Base-by-base conservation (phyloP, 2,329 filamentous ascomycete species). In the Botryotinia narcissicola region DNA sequence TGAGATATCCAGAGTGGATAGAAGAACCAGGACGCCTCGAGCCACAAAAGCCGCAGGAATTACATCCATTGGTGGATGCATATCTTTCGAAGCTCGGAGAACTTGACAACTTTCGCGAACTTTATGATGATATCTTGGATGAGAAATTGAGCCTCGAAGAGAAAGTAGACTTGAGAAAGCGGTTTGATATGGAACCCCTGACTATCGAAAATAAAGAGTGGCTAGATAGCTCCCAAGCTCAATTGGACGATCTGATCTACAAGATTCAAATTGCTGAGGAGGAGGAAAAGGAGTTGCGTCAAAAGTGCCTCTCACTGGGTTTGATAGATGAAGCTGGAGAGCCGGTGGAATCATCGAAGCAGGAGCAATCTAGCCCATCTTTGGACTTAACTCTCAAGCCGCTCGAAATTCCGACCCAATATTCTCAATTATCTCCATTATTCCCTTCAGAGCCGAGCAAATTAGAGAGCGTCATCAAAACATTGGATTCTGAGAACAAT, bases 261-360 rank as follows among this genome's bases (percentile, higher is more conserved):
- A 35, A 78, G 37, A 73, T 78, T 29, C 25, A 68, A 16, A 20
- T 29, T 35, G 32, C 66, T 1, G 67, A 76, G 29, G 54, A 22
- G 1, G 76, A 77, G 22, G 62, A 74, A 0, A 54, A 62, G 20
- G 10, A 57, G 1, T 73, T 79, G 48, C 73, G 68, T 40, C 22
- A 57, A 32, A 20, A 74, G 8, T 80, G 78, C 48, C 61, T 78
- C 1, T 35, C 62, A 18, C 42, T 70, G 29, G 76, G 75, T 9
- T 61, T 80, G 16, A 73, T 79, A 7, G 77, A 80, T 54, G 74
- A 79, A 20, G 60, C 74, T 60, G 78, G 75, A 12, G 72, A 79
- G 2, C 77, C 77, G 6, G 75, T 74, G 3, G 59, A 71, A 42
- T 72, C 78, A 16, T 42, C 72, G 22, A 69, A 6, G 14, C 60